phyloP scores from a whole-genome alignment of 805 yeast species.

The Candida koratica region DNA sequence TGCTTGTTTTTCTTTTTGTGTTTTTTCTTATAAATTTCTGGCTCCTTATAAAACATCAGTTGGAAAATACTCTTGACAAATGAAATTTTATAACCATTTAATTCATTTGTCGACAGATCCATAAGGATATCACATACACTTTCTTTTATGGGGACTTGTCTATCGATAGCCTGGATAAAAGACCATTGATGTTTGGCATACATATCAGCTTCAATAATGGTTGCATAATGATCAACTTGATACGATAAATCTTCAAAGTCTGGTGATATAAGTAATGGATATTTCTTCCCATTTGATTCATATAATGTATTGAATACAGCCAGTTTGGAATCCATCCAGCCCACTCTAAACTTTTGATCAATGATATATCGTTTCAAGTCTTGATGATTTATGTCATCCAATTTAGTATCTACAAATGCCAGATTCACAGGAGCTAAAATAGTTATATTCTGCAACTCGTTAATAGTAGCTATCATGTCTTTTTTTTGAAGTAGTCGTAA shows the following conservation, averaged over 20 bases:
- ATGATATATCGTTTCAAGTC: conserved; percentile 29
- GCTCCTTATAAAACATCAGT: conserved; percentile 11
- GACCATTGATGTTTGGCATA: conserved; percentile 61
- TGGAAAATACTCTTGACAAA: conserved; percentile 27
- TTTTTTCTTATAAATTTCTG: background rate
- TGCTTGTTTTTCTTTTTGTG: conserved; percentile 8
- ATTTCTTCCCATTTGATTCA: conserved; percentile 15
- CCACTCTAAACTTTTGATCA: conserved; percentile 31
- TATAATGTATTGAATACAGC: conserved; percentile 31
- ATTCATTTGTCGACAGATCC: conserved; percentile 23
- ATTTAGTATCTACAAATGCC: conserved; percentile 47
- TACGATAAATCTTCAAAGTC: conserved; percentile 26
- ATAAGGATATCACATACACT: conserved; percentile 35
- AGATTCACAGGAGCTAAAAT: conserved; percentile 78
- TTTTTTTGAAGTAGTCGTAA: conserved; percentile 56
- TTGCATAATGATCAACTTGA: conserved; percentile 40
- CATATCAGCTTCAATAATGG: conserved; percentile 56
- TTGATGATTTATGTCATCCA: conserved; percentile 6
- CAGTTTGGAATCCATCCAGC: conserved; percentile 22
- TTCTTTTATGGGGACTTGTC: conserved; percentile 36
- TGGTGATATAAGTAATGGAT: conserved; percentile 24
- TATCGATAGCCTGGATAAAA: conserved; percentile 60
- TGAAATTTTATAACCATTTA: conserved; percentile 21
- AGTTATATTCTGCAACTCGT: conserved; percentile 59
- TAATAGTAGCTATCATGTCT: conserved; percentile 60